A percentile compares a stretch with the other conserved stretches of the same genome.
Evolutionary conservation across 2,329 filamentous ascomycete species (phyloP).

Genomic region (Colletotrichum cuscutae): DNA sequence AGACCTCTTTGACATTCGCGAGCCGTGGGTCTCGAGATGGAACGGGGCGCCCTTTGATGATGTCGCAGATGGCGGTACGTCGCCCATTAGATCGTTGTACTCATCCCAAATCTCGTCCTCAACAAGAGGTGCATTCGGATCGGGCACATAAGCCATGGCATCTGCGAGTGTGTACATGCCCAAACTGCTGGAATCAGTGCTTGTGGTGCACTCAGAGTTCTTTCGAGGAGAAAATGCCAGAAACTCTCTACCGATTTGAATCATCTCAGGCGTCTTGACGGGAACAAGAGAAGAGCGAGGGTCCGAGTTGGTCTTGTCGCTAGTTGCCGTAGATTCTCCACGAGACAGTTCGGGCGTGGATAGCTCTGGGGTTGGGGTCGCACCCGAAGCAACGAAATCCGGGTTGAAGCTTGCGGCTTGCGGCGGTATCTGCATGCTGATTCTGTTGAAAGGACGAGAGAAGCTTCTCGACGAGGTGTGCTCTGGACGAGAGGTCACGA

Average conservation of each 20-base stretch:
- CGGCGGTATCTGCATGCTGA: conserved; percentile 56
- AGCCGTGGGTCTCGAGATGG: conserved; percentile 62
- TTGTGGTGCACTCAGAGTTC: conserved; percentile 69
- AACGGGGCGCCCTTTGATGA: conserved; percentile 68
- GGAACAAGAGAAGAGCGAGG: conserved; percentile 44
- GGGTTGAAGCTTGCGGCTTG: conserved; percentile 42
- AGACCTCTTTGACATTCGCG: conserved; percentile 47
- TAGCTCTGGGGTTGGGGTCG: conserved; percentile 52
- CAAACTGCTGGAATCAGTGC: conserved; percentile 67
- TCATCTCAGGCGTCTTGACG: conserved; percentile 44
- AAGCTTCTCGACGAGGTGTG: conserved; percentile 82
- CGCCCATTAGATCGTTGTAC: conserved; percentile 88
- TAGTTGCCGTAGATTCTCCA: conserved; percentile 48
- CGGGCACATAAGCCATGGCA: conserved; percentile 74
- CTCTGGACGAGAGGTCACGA: conserved; percentile 75
- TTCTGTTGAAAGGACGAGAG: conserved; percentile 80
- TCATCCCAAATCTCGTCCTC: conserved; percentile 96
- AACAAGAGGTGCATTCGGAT: conserved; percentile 68
- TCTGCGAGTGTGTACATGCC: conserved; percentile 68
- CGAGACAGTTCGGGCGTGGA: conserved; percentile 51
- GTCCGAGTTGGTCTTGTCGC: conserved; percentile 44
- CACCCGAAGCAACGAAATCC: conserved; percentile 54
- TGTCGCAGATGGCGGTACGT: conserved; percentile 63
- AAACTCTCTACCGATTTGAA: conserved; percentile 67
- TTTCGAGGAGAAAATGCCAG: conserved; percentile 79